Conservation (phyloP, 75 land plant genomes). For the Selaginella tamariscina region DNA sequence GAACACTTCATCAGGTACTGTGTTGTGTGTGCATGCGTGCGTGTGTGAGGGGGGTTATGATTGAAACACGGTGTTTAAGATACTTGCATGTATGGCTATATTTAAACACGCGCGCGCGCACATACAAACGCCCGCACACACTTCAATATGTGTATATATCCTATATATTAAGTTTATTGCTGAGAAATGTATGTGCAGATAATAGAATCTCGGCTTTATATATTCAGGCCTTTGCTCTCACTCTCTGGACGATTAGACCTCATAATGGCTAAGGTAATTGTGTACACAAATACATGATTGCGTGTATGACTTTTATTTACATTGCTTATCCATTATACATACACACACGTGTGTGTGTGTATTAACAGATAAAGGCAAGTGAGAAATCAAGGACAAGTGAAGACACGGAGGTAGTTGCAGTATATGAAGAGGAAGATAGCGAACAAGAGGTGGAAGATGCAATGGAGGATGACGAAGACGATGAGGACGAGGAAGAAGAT, state of each 20-base stretch:
- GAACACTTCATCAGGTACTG: constrained; percentile 47
- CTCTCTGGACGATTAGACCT: constrained; percentile 64
- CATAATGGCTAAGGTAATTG: constrained; percentile 43
- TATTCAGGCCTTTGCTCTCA: constrained; percentile 40
- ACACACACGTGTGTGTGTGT: too few species aligned
- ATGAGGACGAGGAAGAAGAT: constrained; percentile 15
- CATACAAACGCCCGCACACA: background rate
- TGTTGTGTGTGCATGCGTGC: background rate
- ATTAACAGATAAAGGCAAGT: constrained; percentile 21
- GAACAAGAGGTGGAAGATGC: constrained; percentile 24
- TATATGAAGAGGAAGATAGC: constrained; percentile 23
- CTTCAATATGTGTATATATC: background rate
- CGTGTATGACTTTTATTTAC: background rate
- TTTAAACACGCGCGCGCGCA: background rate
- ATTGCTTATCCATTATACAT: background rate
- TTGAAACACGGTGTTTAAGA: background rate
- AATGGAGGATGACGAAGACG: constrained; percentile 15
- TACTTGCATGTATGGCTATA: background rate
- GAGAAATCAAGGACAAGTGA: constrained; percentile 35
- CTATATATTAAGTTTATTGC: background rate
- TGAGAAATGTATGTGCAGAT: constrained; percentile 5
- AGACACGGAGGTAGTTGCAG: constrained; percentile 36
- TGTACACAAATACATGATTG: background rate
- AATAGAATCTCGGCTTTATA: constrained; percentile 51
- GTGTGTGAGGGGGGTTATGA: background rate